Percentiles rank a stretch among this genome's conserved stretches.
Conservation (phyloP, 257 asterid species). For the Solanum infundibuliforme region DNA sequence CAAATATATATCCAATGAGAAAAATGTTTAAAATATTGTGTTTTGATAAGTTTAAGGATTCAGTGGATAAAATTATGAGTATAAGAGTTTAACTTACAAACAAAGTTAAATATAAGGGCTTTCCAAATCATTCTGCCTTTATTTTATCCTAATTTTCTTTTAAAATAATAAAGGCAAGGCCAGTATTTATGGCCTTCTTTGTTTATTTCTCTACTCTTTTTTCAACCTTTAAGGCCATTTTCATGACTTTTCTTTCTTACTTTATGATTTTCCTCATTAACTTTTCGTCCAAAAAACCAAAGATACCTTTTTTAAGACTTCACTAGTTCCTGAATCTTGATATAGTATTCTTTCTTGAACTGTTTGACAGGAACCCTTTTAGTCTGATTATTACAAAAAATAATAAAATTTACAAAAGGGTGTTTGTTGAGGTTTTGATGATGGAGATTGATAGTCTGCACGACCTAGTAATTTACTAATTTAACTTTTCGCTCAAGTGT, state of each 20-base stretch:
- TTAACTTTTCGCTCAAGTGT: background rate
- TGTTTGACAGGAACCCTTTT: background rate
- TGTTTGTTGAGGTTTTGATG: background rate
- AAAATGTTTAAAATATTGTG: too few species aligned
- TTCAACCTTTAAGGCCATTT: conserved; percentile 7
- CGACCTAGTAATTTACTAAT: background rate
- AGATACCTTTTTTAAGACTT: background rate
- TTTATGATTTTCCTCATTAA: background rate
- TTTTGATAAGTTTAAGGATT: too few species aligned
- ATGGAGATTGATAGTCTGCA: background rate
- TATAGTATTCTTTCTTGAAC: background rate
- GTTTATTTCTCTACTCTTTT: conserved; percentile 8
- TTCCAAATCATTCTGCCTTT: too few species aligned
- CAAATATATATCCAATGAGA: too few species aligned
- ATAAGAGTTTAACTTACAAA: too few species aligned
- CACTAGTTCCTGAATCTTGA: background rate
- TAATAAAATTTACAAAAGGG: background rate
- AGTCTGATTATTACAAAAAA: background rate
- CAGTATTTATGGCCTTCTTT: conserved; percentile 29
- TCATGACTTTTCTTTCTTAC: conserved; percentile 5
- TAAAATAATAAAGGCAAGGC: background rate
- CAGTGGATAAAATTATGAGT: too few species aligned
- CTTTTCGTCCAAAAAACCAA: background rate
- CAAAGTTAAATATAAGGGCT: too few species aligned
- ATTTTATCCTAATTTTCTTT: too few species aligned